Evolutionary conservation across 345 rosid genomes (phyloP).

Genomic region (Gossypium anomalum): DNA sequence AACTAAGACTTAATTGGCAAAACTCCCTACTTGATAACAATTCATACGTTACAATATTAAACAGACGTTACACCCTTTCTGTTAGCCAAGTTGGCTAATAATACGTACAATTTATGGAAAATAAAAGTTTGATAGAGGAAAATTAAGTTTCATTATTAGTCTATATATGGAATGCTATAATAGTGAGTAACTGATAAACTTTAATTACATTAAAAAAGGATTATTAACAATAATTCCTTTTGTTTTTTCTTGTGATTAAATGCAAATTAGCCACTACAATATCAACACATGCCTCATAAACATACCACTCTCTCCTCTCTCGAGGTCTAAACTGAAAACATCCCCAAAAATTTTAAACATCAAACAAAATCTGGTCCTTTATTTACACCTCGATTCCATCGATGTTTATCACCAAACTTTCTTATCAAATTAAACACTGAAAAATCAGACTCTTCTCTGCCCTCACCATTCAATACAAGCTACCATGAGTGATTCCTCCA

Average conservation of each 20-base stretch:
- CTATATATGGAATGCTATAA: background rate
- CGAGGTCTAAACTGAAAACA: background rate
- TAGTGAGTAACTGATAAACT: background rate
- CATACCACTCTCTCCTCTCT: background rate
- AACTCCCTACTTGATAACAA: too few relatives aligned
- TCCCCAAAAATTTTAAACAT: background rate
- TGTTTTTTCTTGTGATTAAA: background rate
- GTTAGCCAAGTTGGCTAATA: too few relatives aligned
- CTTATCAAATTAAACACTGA: background rate
- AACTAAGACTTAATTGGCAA: too few relatives aligned
- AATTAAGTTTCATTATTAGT: too few relatives aligned
- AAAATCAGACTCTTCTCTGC: background rate
- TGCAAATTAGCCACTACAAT: background rate
- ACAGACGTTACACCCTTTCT: too few relatives aligned
- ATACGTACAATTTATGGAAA: too few relatives aligned
- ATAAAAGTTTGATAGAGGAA: too few relatives aligned
- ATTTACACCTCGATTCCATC: background rate
- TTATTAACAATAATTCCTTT: background rate
- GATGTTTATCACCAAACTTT: background rate
- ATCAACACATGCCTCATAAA: background rate
- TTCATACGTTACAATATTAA: too few relatives aligned
- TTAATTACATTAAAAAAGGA: background rate
- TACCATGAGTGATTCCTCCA: slow-evolving; percentile 1
- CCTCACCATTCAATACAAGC: background rate
- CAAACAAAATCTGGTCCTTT: background rate